Percentiles rank a stretch among this genome's conserved stretches.
Evolutionary conservation across 352 stramenopile species (phyloP).

Genomic region (Albugo laibachii): DNA sequence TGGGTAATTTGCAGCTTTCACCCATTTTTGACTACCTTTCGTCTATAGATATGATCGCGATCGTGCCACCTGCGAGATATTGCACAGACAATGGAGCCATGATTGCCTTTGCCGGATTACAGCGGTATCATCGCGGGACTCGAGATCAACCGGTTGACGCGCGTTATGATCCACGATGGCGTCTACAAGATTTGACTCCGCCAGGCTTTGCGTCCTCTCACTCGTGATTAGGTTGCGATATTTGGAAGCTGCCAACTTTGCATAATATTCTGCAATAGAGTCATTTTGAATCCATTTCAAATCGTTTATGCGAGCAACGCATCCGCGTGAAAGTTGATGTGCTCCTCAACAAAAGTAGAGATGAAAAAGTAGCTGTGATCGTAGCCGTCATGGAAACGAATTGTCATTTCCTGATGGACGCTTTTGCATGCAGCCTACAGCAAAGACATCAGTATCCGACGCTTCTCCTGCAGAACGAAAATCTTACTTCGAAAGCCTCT

Average conservation of each 20-base stretch:
- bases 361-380: conserved; percentile 98
- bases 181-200: conserved; percentile 26
- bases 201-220: not conserved
- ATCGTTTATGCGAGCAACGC: conserved; percentile 20
- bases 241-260: not conserved
- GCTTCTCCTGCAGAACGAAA: not conserved
- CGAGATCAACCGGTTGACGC: conserved; percentile 25
- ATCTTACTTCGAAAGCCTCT: conserved; percentile 57
- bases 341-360: conserved; percentile 88
- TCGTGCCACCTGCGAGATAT: conserved; percentile 59
- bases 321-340: conserved; percentile 88
- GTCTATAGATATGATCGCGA: not conserved
- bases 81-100: conserved; percentile 98
- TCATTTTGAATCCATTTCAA: not conserved
- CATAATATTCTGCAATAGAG: not conserved
- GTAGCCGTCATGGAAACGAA: conserved; percentile 83
- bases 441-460: not conserved
- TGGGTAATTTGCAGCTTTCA: conserved; percentile 6
- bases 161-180: conserved; percentile 60
- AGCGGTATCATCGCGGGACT: conserved; percentile 30
- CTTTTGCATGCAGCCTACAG: conserved; percentile 40
- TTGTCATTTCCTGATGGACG: conserved; percentile 58
- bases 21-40: too few relatives aligned
- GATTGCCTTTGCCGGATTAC: conserved; percentile 87
- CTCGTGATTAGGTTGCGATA: not conserved